Conservation (phyloP, 306 rosid genomes). For the Quercus cerris region DNA sequence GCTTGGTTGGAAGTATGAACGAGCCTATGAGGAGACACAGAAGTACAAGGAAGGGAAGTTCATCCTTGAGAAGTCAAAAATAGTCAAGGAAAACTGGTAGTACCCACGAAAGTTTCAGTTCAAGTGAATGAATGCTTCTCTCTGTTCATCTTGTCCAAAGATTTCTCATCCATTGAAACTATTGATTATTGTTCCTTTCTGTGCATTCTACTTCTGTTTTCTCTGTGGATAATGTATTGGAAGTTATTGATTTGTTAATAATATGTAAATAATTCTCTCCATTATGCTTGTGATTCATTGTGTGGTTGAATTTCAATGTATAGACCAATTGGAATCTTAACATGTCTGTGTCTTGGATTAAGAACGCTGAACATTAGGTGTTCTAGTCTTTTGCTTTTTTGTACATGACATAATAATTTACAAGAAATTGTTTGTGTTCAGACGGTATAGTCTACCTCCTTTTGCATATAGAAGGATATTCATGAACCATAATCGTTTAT, state of each 20-base stretch:
- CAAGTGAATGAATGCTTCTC: constrained; percentile 12
- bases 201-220: constrained; percentile 11
- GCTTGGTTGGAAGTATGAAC: constrained; percentile 50
- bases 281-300: not conserved
- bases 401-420: not conserved
- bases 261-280: constrained; percentile 8
- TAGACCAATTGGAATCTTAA: not conserved
- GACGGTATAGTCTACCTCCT: too few species aligned
- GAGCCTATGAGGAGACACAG: constrained; percentile 41
- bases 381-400: not conserved
- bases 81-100: constrained; percentile 47
- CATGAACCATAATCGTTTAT: not conserved
- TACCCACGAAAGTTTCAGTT: not conserved
- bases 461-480: not conserved
- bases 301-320: not conserved
- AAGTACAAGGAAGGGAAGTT: constrained; percentile 48
- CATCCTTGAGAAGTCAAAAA: constrained; percentile 44
- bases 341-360: not conserved
- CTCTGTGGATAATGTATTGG: constrained; percentile 21
- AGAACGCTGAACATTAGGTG: not conserved
- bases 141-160: constrained; percentile 10
- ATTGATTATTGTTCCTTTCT: constrained; percentile 12
- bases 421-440: not conserved
- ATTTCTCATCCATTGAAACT: constrained; percentile 6
- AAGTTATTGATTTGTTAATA: constrained; percentile 14